Evolutionary conservation across 176 grass and related monocot genomes (phyloP).

Genomic region (Zea mays): DNA sequence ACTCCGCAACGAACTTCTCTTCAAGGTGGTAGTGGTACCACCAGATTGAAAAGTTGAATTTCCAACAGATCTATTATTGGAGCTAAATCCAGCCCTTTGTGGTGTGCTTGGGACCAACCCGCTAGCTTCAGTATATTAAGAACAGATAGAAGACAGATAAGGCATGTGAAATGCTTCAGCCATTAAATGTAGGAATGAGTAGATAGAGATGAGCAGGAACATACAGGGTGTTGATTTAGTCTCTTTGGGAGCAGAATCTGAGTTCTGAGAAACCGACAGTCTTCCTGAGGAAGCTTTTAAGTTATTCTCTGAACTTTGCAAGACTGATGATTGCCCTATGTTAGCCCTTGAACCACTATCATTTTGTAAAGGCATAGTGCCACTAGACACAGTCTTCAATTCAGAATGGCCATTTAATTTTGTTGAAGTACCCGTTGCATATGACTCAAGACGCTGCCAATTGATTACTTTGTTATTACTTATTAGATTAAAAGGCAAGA

Average conservation of each 20-base stretch:
- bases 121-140: slow-evolving; percentile 59
- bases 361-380: slow-evolving; percentile 63
- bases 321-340: slow-evolving; percentile 62
- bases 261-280: slow-evolving; percentile 65
- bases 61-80: slow-evolving; percentile 55
- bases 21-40: slow-evolving; percentile 49
- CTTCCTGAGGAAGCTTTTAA: slow-evolving; percentile 61
- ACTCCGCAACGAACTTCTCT: slow-evolving; percentile 72
- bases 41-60: slow-evolving; percentile 52
- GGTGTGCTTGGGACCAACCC: slow-evolving; percentile 60
- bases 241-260: slow-evolving; percentile 74
- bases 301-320: slow-evolving; percentile 86
- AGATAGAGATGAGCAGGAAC: slow-evolving; percentile 39
- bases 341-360: slow-evolving; percentile 72
- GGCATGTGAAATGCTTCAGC: slow-evolving; percentile 29
- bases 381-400: slow-evolving; percentile 43
- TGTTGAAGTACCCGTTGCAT: slow-evolving; percentile 53
- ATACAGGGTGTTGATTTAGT: slow-evolving; percentile 68
- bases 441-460: slow-evolving; percentile 85
- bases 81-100: slow-evolving; percentile 62
- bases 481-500: too few species aligned
- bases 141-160: slow-evolving; percentile 34
- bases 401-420: slow-evolving; percentile 73
- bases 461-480: slow-evolving; percentile 25
- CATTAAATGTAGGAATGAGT: slow-evolving; percentile 35